Percentiles rank a stretch among this genome's conserved stretches.
Evolutionary conservation across 2,329 filamentous ascomycete species (phyloP).

Genomic region (Penicillium sp.): DNA sequence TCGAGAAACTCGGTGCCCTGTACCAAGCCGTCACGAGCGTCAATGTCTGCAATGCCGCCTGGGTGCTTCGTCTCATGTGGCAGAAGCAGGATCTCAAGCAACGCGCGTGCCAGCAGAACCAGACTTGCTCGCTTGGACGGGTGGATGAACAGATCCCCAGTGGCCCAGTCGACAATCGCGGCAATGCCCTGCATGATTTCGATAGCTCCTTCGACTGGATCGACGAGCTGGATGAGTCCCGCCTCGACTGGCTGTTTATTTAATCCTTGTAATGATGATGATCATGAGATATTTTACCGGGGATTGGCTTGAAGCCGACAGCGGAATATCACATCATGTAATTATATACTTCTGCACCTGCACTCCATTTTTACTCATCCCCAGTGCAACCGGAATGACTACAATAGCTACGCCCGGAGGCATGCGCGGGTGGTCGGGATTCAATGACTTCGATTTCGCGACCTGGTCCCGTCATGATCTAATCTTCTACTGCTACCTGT

Average conservation of each 20-base stretch:
- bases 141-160: background rate
- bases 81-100: conserved; percentile 37
- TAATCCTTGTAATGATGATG: too few species aligned
- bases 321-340: too few species aligned
- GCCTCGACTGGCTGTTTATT: conserved; percentile 44
- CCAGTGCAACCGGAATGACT: too few species aligned
- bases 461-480: too few species aligned
- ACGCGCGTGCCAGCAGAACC: conserved; percentile 11
- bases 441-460: too few species aligned
- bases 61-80: conserved; percentile 43
- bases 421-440: too few species aligned
- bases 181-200: conserved; percentile 23
- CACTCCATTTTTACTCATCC: too few species aligned
- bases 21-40: conserved; percentile 39
- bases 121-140: conserved; percentile 3
- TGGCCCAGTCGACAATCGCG: conserved; percentile 5
- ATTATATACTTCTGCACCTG: too few species aligned
- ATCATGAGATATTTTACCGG: too few species aligned
- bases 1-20: conserved; percentile 34
- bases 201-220: conserved; percentile 42
- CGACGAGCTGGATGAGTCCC: conserved; percentile 39
- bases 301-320: too few species aligned
- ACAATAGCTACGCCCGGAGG: too few species aligned
- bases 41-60: conserved; percentile 42
- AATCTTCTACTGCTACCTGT: too few species aligned